A percentile compares a stretch with the other conserved stretches of the same genome.
Conservation (phyloP, 1,284 basidiomycete genomes). For the Mycocalia duriaeana region DNA sequence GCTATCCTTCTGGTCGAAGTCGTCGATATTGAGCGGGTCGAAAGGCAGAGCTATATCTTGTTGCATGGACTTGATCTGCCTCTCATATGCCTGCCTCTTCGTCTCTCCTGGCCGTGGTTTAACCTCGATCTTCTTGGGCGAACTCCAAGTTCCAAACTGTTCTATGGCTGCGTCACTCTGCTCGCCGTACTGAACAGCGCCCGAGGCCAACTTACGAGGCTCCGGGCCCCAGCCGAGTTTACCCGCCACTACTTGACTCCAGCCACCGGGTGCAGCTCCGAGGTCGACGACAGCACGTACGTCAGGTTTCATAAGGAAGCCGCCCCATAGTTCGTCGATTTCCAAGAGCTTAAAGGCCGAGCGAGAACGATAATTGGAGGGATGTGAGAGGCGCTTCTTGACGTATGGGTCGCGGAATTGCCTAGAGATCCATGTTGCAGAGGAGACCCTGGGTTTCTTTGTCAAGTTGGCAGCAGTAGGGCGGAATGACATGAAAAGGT, state of each 20-base stretch:
- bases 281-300: slow-evolving; percentile 72
- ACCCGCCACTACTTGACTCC: slow-evolving; percentile 77
- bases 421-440: slow-evolving; percentile 51
- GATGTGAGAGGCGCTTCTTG: slow-evolving; percentile 45
- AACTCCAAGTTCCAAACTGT: slow-evolving; percentile 2
- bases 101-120: no score
- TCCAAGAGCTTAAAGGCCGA: slow-evolving; percentile 84
- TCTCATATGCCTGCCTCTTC: no score
- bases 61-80: no score
- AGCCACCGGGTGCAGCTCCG: slow-evolving; percentile 84
- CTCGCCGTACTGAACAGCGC: slow-evolving; percentile 8
- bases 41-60: no score
- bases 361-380: slow-evolving; percentile 62
- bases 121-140: background rate
- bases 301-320: slow-evolving; percentile 48
- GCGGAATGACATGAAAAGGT: background rate
- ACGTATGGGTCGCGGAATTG: slow-evolving; percentile 69
- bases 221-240: slow-evolving; percentile 41
- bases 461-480: background rate
- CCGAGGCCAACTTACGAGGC: slow-evolving; percentile 1
- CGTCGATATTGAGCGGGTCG: slow-evolving; percentile 39
- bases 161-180: background rate
- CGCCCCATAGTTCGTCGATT: slow-evolving; percentile 49
- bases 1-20: slow-evolving; percentile 8
- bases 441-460: slow-evolving; percentile 6